Evolutionary conservation across 225 moss, liverwort and hornwort genomes (phyloP), one percentile per base, ranked within the genome.

Genomic region (Physcomitrellopsis africana): DNA sequence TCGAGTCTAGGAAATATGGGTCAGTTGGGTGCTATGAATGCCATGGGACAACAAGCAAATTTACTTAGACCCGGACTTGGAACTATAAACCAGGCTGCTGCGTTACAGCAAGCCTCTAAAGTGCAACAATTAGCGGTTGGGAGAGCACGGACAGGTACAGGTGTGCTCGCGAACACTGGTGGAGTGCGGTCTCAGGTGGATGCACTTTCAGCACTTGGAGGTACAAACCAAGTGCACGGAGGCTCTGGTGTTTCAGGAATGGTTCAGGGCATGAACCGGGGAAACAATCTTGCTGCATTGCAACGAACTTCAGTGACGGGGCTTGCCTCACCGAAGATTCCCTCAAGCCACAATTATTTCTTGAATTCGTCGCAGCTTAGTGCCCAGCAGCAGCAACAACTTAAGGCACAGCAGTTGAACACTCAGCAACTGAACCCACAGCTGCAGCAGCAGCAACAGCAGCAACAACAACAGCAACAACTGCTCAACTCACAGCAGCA

Each of bases 1-100:
- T 85, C 97, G 46, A 83, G 89, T 68, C 90, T 95, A 58, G 82
- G 87, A n/a, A 92, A 79, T 51, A 93, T 99, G 92, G 85, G 91
- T 69, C 96, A 89, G 58, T 80, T 96, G 32, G 77, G 90, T 73
- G 87, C 64, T 14, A 89, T 94, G 89, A 74, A 80, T 62, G 84
- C 80, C 72, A 85, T 95, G 87, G 90, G 95, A 52, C 99, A 92
- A 80, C 84, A 82, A 57, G 89, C 86, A 32, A 95, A 75, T 79
- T 82, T 91, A 78, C 90, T 94, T 62, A 81, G 95, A 60, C 86
- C 94, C 3, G 91, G 99, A 60, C 86, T 93, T 3, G 91, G 86
- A 66, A 60, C 73, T 12, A 83, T 93, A 74, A 88, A 75, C 62
- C 89, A 87, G 58, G 82, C 92, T 20, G 80, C 80, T 45, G 89